These are phyloP conservation scores for Solanum pimpinellifolium DNA, from an alignment of 257 asterid species.

Conservation along the genomic window DNA sequence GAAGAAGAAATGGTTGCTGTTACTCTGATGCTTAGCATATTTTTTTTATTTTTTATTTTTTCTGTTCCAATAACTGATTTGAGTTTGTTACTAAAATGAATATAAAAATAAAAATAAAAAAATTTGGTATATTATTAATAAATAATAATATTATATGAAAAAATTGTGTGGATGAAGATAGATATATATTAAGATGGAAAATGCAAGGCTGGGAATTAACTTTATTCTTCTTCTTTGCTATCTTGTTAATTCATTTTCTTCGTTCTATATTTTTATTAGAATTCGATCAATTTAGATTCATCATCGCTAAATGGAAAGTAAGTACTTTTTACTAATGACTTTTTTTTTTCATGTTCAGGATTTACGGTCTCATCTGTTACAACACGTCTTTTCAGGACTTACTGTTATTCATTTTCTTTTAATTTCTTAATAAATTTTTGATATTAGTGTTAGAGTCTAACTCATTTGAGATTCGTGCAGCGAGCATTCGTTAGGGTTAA, in stretches of 20 bases:
- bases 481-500: too few relatives aligned
- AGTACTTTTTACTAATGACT: rapidly evolving
- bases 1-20: conserved; percentile 25
- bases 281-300: neutral
- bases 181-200: neutral
- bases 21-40: conserved; percentile 43
- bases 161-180: neutral
- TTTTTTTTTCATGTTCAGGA: neutral
- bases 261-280: rapidly evolving
- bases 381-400: too few relatives aligned
- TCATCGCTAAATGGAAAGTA: neutral
- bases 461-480: neutral
- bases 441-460: too few relatives aligned
- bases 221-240: neutral
- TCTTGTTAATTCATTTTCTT: neutral
- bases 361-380: neutral
- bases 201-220: neutral
- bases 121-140: neutral
- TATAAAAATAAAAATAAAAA: neutral
- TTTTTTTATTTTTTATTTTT: neutral
- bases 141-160: neutral
- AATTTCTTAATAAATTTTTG: too few relatives aligned
- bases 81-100: neutral
- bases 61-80: neutral
- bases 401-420: too few relatives aligned